Base-by-base conservation (phyloP, 148 eudicot species). In the Pouteria glomerata region DNA sequence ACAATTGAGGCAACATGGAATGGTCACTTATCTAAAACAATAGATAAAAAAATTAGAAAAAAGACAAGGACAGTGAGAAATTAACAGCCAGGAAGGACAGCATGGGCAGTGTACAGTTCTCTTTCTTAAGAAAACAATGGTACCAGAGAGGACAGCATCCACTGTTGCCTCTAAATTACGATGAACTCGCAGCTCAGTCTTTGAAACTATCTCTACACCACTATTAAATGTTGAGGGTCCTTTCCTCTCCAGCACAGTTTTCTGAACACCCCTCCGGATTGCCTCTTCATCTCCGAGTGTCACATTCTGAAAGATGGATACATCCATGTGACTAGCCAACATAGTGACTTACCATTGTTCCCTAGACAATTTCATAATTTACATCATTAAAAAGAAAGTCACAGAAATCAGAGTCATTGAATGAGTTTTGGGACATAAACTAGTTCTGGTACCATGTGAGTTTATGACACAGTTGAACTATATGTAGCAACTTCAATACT, bases 211-310 rank as follows among this genome's bases (percentile, higher is more conserved):
- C 82, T 94, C 97, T 66, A 91, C 98, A 60, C 88, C 96, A 73
- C 96, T 79, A 48, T 63, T 81, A 71, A 94, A 94, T 55, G 98
- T 91, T 63, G 98, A 82, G 31, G 98, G 97, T 44, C 98, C 98
- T 83, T 85, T 89, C 73, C 98, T 89, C 83, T 94, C 98, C 70
- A 81, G 77, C 53, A 94, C 84, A 0, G 96, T 85, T 85, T 94
- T 94, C 78, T 91, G 98, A 63, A 89, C 97, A 74, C 96, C 90
- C 75, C 98, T 89, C 73, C 97, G 75, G 78, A 86, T 91, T 69
- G 98, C 98, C 84, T 91, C 98, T 85, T 94, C 98, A 81, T 94
- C 98, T 57, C 98, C 98, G 76, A 94, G 75, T 33, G 97, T 94
- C 79, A 94, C 98, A 81, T 91, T 94, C 98, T 94, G 84, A 34